A percentile compares a stretch with the other conserved stretches of the same genome.
These are phyloP conservation scores for Laguncularia racemosa DNA, from an alignment of 345 rosid species.

Conservation along the genomic window DNA sequence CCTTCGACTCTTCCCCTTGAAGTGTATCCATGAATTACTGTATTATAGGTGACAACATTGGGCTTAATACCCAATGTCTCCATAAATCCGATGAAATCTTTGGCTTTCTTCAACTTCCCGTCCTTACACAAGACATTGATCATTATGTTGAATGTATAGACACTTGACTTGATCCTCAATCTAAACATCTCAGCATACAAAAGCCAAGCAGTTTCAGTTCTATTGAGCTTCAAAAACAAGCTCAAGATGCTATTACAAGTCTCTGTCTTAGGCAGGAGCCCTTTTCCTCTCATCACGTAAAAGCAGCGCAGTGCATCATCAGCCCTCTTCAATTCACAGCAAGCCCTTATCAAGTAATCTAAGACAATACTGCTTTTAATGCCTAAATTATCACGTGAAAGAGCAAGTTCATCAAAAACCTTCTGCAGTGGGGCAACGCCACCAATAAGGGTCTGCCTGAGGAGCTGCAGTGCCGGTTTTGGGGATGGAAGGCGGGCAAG, in stretches of 20 bases:
- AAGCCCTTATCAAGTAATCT: slow-evolving; percentile 54
- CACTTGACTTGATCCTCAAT: slow-evolving; percentile 63
- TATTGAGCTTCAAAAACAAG: slow-evolving; percentile 49
- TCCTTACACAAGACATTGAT: slow-evolving; percentile 51
- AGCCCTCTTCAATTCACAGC: slow-evolving; percentile 53
- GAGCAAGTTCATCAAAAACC: slow-evolving; percentile 44
- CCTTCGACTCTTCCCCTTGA: slow-evolving; percentile 57
- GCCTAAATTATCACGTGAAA: slow-evolving; percentile 34
- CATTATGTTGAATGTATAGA: slow-evolving; percentile 81
- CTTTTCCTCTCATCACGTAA: slow-evolving; percentile 58
- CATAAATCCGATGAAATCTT: slow-evolving; percentile 49
- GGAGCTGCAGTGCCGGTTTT: slow-evolving; percentile 44
- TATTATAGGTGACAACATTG: slow-evolving; percentile 67
- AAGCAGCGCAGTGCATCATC: slow-evolving; percentile 63
- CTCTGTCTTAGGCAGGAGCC: slow-evolving; percentile 54
- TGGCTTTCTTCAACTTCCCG: slow-evolving; percentile 67
- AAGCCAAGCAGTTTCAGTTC: slow-evolving; percentile 60
- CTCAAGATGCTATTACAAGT: slow-evolving; percentile 67
- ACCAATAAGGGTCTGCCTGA: slow-evolving; percentile 28
- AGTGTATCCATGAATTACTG: slow-evolving; percentile 70
- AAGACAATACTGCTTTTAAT: slow-evolving; percentile 39
- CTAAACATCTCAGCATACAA: slow-evolving; percentile 92
- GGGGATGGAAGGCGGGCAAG: slow-evolving; percentile 50
- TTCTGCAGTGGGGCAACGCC: slow-evolving; percentile 17
- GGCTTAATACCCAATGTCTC: slow-evolving; percentile 67